These are phyloP conservation scores for Fagopyrum tataricum DNA, from an alignment of 148 eudicot genomes.

Conservation along the genomic window DNA sequence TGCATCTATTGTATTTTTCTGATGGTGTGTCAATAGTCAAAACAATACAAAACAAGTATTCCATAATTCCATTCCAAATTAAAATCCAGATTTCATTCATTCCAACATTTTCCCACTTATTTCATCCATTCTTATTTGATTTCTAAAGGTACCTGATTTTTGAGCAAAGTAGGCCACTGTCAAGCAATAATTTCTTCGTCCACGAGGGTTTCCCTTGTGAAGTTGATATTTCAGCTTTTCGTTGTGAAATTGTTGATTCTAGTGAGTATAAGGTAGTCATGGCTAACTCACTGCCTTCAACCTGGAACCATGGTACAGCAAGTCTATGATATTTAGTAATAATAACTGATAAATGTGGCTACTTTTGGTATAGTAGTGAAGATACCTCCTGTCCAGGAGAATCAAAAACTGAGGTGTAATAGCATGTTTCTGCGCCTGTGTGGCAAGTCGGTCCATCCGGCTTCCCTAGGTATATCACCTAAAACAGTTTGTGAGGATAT, in stretches of 20 bases:
- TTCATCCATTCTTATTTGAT: no score
- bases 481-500: neutral
- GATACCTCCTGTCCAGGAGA: constrained; percentile 40
- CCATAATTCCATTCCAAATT: no score
- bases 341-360: neutral
- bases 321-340: neutral
- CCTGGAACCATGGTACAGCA: constrained; percentile 21
- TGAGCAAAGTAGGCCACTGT: constrained; percentile 64
- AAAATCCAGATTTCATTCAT: no score
- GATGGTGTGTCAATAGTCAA: no score
- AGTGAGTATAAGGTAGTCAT: constrained; percentile 65
- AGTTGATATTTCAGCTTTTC: constrained; percentile 44
- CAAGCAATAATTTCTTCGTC: constrained; percentile 74
- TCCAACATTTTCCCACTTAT: no score
- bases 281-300: constrained; percentile 45
- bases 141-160: constrained; percentile 55
- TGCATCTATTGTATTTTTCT: no score
- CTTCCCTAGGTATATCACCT: constrained; percentile 88
- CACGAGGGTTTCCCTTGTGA: constrained; percentile 66
- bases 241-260: constrained; percentile 61
- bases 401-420: constrained; percentile 63
- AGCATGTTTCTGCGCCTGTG: constrained; percentile 95
- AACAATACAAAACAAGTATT: neutral
- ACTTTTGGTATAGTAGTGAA: neutral
- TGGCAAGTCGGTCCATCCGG: constrained; percentile 97